Conservation (phyloP, 2,329 filamentous ascomycete genomes). For the Monosporascus sp. region DNA sequence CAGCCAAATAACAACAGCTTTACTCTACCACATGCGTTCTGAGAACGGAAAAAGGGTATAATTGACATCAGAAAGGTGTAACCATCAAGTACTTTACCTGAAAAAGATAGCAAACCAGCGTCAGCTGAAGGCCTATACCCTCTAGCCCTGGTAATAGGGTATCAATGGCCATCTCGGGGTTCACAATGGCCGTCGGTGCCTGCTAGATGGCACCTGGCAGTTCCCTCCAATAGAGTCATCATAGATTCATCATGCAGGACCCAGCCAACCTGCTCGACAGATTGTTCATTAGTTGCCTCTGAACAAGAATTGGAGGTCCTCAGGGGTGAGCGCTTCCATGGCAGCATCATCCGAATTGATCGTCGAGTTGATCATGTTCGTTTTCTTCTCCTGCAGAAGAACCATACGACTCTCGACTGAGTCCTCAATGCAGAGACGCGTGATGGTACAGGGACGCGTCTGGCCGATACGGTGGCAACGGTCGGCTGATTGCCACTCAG, state of each 20-base stretch:
- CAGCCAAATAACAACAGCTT: neutral
- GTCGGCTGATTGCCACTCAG: conserved; percentile 97
- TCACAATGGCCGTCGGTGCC: neutral
- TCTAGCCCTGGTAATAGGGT: no score
- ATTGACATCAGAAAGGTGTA: neutral
- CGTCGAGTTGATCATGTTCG: conserved; percentile 94
- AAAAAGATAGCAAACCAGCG: no score
- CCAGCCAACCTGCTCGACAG: neutral
- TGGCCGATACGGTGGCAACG: conserved; percentile 93
- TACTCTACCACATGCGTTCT: neutral
- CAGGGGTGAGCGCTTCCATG: conserved; percentile 83
- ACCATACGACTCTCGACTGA: conserved; percentile 96
- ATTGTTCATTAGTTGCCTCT: conserved; percentile 49
- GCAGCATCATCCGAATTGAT: conserved; percentile 90
- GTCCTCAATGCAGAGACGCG: conserved; percentile 91
- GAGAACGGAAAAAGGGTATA: neutral
- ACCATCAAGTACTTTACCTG: no score
- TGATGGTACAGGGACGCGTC: conserved; percentile 88
- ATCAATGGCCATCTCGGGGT: neutral
- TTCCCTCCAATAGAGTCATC: neutral
- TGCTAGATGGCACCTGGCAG: neutral
- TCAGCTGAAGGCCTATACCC: no score
- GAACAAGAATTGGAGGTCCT: conserved; percentile 97
- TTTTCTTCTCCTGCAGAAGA: conserved; percentile 95
- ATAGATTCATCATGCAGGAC: neutral